A percentile compares a stretch with the other conserved stretches of the same genome.
Evolutionary conservation across 176 grass and related monocot genomes (phyloP).

Genomic region (Cenchrus purpureus): DNA sequence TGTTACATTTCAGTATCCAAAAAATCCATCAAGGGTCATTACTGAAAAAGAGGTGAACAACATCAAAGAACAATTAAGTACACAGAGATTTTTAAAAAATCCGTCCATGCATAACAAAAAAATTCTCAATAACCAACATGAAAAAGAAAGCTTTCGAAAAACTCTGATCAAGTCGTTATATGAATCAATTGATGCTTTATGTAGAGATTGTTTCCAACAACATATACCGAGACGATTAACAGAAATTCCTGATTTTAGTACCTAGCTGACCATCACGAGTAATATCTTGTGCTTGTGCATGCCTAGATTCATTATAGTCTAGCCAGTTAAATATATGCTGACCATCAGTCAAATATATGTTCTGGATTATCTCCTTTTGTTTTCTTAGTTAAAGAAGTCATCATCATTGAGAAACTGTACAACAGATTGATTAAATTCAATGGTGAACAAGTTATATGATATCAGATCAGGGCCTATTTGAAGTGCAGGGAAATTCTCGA

Average conservation of each 20-base stretch:
- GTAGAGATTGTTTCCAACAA: neutral
- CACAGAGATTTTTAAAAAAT: neutral
- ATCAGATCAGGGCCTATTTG: constrained; percentile 2
- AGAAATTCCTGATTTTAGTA: neutral
- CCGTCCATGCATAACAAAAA: constrained; percentile 11
- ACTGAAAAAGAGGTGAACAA: constrained; percentile 20
- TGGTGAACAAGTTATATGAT: neutral
- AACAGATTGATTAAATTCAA: neutral
- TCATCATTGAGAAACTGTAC: neutral
- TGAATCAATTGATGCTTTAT: neutral
- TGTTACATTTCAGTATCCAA: constrained; percentile 26
- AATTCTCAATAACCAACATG: neutral
- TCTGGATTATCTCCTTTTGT: neutral
- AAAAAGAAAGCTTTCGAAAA: neutral
- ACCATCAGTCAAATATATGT: neutral
- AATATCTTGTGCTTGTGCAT: neutral
- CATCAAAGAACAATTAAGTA: constrained; percentile 8
- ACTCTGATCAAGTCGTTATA: neutral
- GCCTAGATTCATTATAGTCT: neutral
- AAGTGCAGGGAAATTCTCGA: constrained; percentile 7
- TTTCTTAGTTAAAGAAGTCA: neutral
- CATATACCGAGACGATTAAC: neutral
- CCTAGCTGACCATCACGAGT: neutral
- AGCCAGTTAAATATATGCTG: neutral
- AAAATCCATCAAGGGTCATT: constrained; percentile 25